A percentile compares a stretch with the other conserved stretches of the same genome.
phyloP scores from a whole-genome alignment of 23 red algal species.

The Pyropia haitanensis region DNA sequence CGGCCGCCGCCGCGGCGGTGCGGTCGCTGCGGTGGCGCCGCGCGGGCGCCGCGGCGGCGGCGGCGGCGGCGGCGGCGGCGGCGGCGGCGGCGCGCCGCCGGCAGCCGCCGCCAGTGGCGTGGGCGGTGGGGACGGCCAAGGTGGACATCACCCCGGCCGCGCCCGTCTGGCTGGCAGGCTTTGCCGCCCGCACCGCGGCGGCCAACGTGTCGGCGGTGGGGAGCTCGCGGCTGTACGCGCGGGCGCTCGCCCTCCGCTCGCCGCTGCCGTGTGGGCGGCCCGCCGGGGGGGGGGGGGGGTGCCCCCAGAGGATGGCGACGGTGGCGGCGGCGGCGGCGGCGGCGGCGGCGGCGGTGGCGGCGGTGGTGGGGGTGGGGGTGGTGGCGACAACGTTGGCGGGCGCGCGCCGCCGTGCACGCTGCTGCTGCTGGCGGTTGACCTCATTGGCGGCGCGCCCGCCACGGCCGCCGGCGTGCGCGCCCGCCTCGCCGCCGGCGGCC shows the following conservation, averaged over 20 bases:
- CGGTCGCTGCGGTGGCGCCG: too few relatives aligned
- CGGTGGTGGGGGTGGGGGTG: too few relatives aligned
- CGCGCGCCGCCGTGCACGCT: conserved; percentile 9
- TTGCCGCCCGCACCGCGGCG: conserved; percentile 37
- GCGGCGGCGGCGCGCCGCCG: too few relatives aligned
- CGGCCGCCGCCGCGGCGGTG: too few relatives aligned
- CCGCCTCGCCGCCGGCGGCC: background rate
- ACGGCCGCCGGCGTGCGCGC: conserved; percentile 3
- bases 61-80: too few relatives aligned
- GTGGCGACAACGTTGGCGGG: background rate
- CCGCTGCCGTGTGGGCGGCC: too few relatives aligned
- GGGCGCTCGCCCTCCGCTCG: conserved; percentile 26
- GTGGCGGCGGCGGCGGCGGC: too few relatives aligned
- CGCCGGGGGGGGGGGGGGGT: too few relatives aligned
- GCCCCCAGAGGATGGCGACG: too few relatives aligned
- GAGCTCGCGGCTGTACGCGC: conserved; percentile 16
- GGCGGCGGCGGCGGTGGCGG: too few relatives aligned
- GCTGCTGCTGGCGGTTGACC: conserved; percentile 32
- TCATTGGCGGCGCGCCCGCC: conserved; percentile 26
- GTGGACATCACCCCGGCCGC: conserved; percentile 50
- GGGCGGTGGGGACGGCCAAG: conserved; percentile 7
- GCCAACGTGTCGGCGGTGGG: conserved; percentile 9
- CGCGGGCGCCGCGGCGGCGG: too few relatives aligned
- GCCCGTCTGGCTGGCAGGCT: conserved; percentile 39
- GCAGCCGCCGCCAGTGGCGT: background rate